Percentiles rank a stretch among this genome's conserved stretches.
phyloP scores from a whole-genome alignment of 352 stramenopile genomes.

The Phytophthora foliorum region DNA sequence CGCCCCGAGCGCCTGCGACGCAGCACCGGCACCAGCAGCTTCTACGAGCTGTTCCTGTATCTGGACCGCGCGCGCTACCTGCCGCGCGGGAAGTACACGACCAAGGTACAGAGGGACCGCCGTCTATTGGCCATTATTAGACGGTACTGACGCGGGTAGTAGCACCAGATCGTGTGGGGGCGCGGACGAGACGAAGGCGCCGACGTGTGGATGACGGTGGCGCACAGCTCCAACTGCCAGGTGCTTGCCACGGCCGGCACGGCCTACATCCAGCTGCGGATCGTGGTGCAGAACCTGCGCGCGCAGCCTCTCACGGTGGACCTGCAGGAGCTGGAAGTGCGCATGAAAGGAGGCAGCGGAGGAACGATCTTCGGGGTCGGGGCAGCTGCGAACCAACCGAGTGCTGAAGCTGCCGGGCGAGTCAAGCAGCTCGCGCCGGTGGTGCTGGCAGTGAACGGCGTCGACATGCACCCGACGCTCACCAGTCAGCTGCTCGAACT shows the following conservation, averaged over 20 bases:
- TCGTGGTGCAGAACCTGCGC: slow-evolving; percentile 79
- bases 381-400: slow-evolving; percentile 14
- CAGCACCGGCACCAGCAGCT: slow-evolving; percentile 57
- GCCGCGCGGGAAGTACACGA: slow-evolving; percentile 72
- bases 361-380: slow-evolving; percentile 54
- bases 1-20: slow-evolving; percentile 55
- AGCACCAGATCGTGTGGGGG: slow-evolving; percentile 77
- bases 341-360: slow-evolving; percentile 75
- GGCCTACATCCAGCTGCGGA: slow-evolving; percentile 69
- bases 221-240: slow-evolving; percentile 75
- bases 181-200: slow-evolving; percentile 69
- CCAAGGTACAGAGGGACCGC: slow-evolving; percentile 42
- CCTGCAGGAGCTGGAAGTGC: slow-evolving; percentile 67
- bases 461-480: slow-evolving; percentile 37
- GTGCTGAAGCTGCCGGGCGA: slow-evolving; percentile 9
- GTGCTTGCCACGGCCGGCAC: slow-evolving; percentile 39
- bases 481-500: slow-evolving; percentile 52
- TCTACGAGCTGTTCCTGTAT: slow-evolving; percentile 69
- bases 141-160: slow-evolving; percentile 1
- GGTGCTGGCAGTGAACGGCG: slow-evolving; percentile 68
- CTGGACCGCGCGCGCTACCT: slow-evolving; percentile 65
- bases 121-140: neutral
- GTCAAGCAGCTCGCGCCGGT: slow-evolving; percentile 47
- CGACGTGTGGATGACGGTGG: slow-evolving; percentile 80
- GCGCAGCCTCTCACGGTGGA: slow-evolving; percentile 65